Percentiles rank a stretch among this genome's conserved stretches.
phyloP scores from a whole-genome alignment of 2,329 filamentous ascomycete genomes.

The Colletotrichum sp. region DNA sequence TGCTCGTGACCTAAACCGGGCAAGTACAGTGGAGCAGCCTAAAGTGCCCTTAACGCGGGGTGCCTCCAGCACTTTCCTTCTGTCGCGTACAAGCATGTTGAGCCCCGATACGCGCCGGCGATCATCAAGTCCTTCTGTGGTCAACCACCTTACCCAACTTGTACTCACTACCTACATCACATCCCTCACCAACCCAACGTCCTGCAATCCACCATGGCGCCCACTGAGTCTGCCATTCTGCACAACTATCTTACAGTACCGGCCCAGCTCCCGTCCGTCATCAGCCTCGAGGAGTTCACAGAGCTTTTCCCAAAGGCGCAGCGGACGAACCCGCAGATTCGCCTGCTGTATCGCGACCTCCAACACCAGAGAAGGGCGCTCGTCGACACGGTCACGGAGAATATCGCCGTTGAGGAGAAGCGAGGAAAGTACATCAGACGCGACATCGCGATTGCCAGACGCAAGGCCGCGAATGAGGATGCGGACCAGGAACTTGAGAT shows the following conservation, averaged over 20 bases:
- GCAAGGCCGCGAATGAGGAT: slow-evolving; percentile 57
- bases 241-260: slow-evolving; percentile 79
- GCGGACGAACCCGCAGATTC: slow-evolving; percentile 69
- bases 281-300: slow-evolving; percentile 77
- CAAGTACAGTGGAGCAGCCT: background rate
- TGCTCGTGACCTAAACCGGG: background rate
- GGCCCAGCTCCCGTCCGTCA: slow-evolving; percentile 72
- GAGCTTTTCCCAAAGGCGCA: slow-evolving; percentile 74
- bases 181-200: background rate
- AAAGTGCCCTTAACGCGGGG: background rate
- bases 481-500: slow-evolving; percentile 68
- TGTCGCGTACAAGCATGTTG: background rate
- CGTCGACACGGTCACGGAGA: slow-evolving; percentile 69
- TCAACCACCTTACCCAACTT: background rate
- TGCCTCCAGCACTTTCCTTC: background rate
- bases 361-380: slow-evolving; percentile 74
- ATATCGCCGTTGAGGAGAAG: slow-evolving; percentile 68
- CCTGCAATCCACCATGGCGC: slow-evolving; percentile 59
- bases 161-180: background rate
- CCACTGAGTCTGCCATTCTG: slow-evolving; percentile 76
- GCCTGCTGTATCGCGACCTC: slow-evolving; percentile 77
- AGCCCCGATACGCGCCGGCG: background rate
- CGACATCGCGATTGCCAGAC: slow-evolving; percentile 58
- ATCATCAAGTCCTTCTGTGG: background rate
- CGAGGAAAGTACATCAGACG: slow-evolving; percentile 62